phyloP scores from a whole-genome alignment of 306 rosid species.

The Vigna trinervia region DNA sequence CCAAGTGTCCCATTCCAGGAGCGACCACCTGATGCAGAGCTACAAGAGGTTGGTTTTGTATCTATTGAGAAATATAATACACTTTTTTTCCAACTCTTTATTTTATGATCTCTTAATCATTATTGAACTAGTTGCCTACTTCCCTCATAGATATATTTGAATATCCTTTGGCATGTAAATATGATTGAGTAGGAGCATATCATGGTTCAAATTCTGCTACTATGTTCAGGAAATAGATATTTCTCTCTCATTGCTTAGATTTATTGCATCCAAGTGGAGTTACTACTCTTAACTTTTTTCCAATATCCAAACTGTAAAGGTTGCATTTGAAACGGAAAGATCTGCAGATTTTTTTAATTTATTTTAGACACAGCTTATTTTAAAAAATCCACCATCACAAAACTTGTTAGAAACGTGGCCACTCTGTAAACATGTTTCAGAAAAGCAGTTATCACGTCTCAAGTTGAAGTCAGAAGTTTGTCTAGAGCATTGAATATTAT shows the following conservation, averaged over 20 bases:
- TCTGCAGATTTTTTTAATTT: not conserved
- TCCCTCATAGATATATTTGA: constrained; percentile 4
- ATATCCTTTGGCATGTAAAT: constrained; percentile 33
- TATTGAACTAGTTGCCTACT: constrained; percentile 4
- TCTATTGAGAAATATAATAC: constrained; percentile 21
- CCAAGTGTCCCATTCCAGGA: constrained; percentile 63
- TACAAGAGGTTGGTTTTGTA: constrained; percentile 49
- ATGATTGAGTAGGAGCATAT: constrained; percentile 1
- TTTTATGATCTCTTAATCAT: constrained; percentile 14
- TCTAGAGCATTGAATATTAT: constrained; percentile 13
- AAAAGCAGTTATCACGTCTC: constrained; percentile 22
- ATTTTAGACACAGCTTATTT: not conserved
- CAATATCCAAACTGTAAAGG: constrained; percentile 25
- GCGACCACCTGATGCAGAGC: constrained; percentile 57
- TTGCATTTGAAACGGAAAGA: constrained; percentile 30
- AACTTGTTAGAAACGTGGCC: not conserved
- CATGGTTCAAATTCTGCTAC: constrained; percentile 1
- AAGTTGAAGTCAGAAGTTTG: not conserved
- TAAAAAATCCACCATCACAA: constrained; percentile 23
- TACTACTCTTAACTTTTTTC: constrained; percentile 4
- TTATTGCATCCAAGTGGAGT: constrained; percentile 23
- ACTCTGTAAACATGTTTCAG: constrained; percentile 1
- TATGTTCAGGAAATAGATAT: constrained; percentile 11
- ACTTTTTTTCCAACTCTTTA: not conserved
- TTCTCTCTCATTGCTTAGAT: constrained; percentile 16